A percentile compares a stretch with the other conserved stretches of the same genome.
These are phyloP conservation scores for Rhynchospora pubera DNA, from an alignment of 176 grass and related monocot species.

Conservation along the genomic window DNA sequence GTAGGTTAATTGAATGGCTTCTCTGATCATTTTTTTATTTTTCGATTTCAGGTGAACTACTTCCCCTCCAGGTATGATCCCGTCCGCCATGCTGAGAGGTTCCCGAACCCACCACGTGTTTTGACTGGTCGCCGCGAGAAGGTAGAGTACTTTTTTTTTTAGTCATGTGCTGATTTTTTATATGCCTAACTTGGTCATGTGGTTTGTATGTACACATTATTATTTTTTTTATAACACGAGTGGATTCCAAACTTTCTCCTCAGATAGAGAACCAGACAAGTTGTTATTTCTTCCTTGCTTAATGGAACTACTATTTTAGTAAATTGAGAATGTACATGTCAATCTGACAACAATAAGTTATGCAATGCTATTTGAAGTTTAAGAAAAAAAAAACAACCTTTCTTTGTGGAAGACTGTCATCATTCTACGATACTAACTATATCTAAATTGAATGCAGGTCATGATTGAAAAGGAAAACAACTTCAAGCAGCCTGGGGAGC, in stretches of 20 bases:
- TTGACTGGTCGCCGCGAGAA: slow-evolving; percentile 76
- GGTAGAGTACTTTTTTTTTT: slow-evolving; percentile 19
- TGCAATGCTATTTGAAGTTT: not conserved
- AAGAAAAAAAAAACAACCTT: too few species aligned
- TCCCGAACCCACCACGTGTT: slow-evolving; percentile 49
- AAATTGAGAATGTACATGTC: not conserved
- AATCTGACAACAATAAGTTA: not conserved
- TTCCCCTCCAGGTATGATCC: slow-evolving; percentile 91
- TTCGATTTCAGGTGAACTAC: slow-evolving; percentile 56
- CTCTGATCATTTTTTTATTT: slow-evolving; percentile 11
- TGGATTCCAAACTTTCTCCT: not conserved
- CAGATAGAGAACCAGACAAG: not conserved
- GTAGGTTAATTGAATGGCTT: not conserved
- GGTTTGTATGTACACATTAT: not conserved
- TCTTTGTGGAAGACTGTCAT: not conserved
- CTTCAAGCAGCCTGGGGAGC: slow-evolving; percentile 98
- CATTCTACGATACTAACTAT: not conserved
- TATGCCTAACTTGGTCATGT: not conserved
- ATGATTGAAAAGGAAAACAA: slow-evolving; percentile 92
- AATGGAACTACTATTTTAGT: not conserved
- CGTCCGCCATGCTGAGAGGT: slow-evolving; percentile 63
- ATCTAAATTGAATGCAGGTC: slow-evolving; percentile 26
- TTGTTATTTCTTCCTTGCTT: not conserved
- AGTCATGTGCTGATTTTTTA: not conserved
- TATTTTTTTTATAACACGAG: not conserved